phyloP scores from a whole-genome alignment of 1,284 basidiomycete species.

The Meripilus lineatus region DNA sequence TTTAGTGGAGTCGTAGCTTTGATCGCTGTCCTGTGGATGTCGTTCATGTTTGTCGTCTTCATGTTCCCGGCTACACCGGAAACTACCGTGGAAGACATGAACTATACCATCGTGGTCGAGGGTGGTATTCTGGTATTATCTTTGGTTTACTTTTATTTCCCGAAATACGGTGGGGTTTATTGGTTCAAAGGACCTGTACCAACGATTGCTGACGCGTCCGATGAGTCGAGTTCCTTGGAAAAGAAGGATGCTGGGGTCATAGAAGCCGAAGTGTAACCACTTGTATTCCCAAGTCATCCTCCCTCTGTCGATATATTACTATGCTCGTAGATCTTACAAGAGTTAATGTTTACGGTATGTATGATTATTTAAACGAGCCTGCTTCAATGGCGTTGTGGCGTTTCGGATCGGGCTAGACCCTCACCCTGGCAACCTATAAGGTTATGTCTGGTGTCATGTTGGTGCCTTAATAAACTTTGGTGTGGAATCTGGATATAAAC shows the following conservation, averaged over 20 bases:
- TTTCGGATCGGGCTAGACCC: no score
- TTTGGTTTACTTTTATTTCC: conserved; percentile 59
- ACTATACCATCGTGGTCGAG: conserved; percentile 62
- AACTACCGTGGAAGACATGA: conserved; percentile 48
- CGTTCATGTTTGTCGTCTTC: conserved; percentile 55
- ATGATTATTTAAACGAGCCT: no score
- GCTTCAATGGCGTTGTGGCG: no score
- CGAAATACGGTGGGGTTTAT: conserved; percentile 59
- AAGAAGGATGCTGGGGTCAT: neutral
- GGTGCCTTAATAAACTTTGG: no score
- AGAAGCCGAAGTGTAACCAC: no score
- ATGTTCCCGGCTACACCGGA: conserved; percentile 55
- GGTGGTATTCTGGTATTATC: conserved; percentile 51
- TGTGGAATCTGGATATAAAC: no score
- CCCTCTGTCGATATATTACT: no score
- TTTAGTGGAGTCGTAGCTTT: conserved; percentile 30
- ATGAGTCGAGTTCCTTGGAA: neutral
- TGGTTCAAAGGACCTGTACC: conserved; percentile 61
- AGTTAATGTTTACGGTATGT: no score
- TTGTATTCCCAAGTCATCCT: no score
- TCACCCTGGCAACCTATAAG: no score
- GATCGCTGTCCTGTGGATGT: conserved; percentile 54
- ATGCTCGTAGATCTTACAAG: no score
- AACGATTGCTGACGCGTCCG: conserved; percentile 24
- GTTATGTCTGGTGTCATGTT: no score